Conservation (phyloP, 148 eudicot genomes). For the Fagopyrum tataricum region DNA sequence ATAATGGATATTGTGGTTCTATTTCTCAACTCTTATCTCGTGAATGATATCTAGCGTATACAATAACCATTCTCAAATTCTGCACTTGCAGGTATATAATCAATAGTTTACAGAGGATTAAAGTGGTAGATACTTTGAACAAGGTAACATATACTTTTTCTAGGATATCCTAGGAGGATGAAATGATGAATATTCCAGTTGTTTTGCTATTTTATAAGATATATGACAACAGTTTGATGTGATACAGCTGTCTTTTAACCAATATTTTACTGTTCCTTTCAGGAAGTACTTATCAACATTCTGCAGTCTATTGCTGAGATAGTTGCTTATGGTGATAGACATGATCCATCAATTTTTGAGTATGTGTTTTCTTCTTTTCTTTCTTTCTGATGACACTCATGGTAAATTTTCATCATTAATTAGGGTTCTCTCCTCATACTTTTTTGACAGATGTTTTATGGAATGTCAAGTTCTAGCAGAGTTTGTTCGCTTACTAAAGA, state of each 20-base stretch:
- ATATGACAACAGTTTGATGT: not conserved
- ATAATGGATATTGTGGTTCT: not conserved
- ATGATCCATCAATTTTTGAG: slow-evolving; percentile 40
- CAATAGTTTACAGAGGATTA: slow-evolving; percentile 28
- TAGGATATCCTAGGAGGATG: not conserved
- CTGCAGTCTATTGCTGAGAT: slow-evolving; percentile 47
- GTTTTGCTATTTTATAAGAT: not conserved
- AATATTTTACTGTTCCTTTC: not conserved
- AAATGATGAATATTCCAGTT: not conserved
- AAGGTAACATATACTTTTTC: slow-evolving; percentile 22
- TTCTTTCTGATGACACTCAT: slow-evolving; percentile 4
- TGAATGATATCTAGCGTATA: not conserved
- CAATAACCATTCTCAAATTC: not conserved
- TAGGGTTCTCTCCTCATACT: not conserved
- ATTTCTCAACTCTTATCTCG: not conserved
- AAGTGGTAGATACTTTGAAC: slow-evolving; percentile 32
- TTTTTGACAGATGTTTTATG: slow-evolving; percentile 36
- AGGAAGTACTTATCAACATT: slow-evolving; percentile 38
- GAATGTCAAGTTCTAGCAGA: slow-evolving; percentile 38
- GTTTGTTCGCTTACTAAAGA: slow-evolving; percentile 41
- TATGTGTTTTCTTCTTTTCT: slow-evolving; percentile 19
- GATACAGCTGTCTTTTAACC: not conserved
- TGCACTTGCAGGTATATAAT: slow-evolving; percentile 26
- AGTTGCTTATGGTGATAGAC: slow-evolving; percentile 43
- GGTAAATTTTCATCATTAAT: slow-evolving; percentile 4